Percentiles rank a stretch among this genome's conserved stretches.
Conservation (phyloP, 129 eudicot species). For the Rutidosis leptorrhynchoides region DNA sequence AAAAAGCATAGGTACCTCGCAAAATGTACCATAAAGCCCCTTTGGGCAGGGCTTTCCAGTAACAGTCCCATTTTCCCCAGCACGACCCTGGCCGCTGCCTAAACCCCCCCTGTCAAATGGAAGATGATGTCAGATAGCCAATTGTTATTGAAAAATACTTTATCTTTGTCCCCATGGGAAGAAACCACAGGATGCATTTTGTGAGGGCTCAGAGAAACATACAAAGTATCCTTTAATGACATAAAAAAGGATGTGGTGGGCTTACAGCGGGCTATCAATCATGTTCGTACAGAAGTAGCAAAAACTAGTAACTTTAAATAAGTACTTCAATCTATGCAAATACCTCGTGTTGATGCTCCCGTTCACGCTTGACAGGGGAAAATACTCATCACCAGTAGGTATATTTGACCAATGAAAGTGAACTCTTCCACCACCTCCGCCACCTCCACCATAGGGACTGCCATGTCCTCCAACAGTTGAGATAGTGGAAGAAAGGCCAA, state of each 20-base stretch:
- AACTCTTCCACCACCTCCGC: slow-evolving; percentile 93
- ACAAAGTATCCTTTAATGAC: too few relatives aligned
- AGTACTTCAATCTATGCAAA: not conserved
- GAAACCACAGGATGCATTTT: too few relatives aligned
- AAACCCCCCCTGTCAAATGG: slow-evolving; percentile 73
- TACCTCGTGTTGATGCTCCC: slow-evolving; percentile 72
- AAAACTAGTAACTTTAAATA: too few relatives aligned
- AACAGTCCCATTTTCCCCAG: slow-evolving; percentile 74
- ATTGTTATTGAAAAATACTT: too few relatives aligned
- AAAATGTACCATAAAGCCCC: slow-evolving; percentile 90
- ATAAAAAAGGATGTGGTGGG: too few relatives aligned
- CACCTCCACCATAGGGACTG: slow-evolving; percentile 82
- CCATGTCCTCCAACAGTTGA: slow-evolving; percentile 86
- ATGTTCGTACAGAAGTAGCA: slow-evolving; percentile 19
- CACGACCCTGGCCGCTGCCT: slow-evolving; percentile 62
- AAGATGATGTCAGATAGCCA: slow-evolving; percentile 14
- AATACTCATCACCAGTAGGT: slow-evolving; percentile 69
- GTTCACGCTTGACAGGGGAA: slow-evolving; percentile 58
- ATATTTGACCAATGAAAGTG: slow-evolving; percentile 95
- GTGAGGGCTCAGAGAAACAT: too few relatives aligned
- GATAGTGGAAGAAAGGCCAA: slow-evolving; percentile 54
- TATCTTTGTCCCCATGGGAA: too few relatives aligned
- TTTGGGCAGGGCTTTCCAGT: slow-evolving; percentile 82
- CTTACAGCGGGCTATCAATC: too few relatives aligned
- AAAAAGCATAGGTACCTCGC: slow-evolving; percentile 66